These are phyloP conservation scores for Sonneratia caseolaris DNA, from an alignment of 345 rosid species.

Conservation along the genomic window DNA sequence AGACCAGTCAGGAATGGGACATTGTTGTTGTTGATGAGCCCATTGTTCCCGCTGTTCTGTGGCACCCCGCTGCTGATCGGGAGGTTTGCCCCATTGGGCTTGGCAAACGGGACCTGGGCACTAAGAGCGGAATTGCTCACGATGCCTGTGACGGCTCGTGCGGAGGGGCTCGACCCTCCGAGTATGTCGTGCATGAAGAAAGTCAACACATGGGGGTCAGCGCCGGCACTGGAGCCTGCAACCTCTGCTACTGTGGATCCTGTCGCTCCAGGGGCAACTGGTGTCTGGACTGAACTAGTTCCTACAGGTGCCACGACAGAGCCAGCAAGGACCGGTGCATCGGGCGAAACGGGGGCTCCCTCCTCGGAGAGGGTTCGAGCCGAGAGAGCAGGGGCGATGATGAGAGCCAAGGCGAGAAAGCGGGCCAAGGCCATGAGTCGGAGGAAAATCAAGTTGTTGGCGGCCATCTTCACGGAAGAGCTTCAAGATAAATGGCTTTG, in stretches of 20 bases:
- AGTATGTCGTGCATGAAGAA: slow-evolving; percentile 84
- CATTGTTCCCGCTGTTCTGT: slow-evolving; percentile 48
- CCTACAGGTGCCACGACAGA: slow-evolving; percentile 2
- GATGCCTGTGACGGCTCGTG: slow-evolving; percentile 64
- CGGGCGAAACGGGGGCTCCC: slow-evolving; percentile 1
- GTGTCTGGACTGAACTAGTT: slow-evolving; percentile 3
- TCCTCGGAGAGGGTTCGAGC: slow-evolving; percentile 10
- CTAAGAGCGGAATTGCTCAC: slow-evolving; percentile 54
- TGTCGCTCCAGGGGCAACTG: slow-evolving; percentile 1
- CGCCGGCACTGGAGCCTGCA: slow-evolving; percentile 7
- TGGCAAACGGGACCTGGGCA: slow-evolving; percentile 77
- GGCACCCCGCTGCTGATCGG: slow-evolving; percentile 58
- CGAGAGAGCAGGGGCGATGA: background rate
- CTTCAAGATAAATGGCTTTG: background rate
- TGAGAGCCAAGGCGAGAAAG: slow-evolving; percentile 7
- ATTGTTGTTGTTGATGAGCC: slow-evolving; percentile 69
- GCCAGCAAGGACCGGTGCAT: background rate
- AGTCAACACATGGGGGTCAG: slow-evolving; percentile 24
- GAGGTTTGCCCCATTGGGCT: slow-evolving; percentile 73
- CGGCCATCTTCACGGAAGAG: background rate
- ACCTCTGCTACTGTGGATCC: slow-evolving; percentile 11
- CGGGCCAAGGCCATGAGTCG: slow-evolving; percentile 10
- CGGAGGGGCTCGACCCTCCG: slow-evolving; percentile 65
- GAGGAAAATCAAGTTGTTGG: slow-evolving; percentile 1
- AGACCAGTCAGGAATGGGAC: slow-evolving; percentile 76